Evolutionary conservation across 768 basidiomycete species (phyloP).

Genomic region (Myochromella boudieri): DNA sequence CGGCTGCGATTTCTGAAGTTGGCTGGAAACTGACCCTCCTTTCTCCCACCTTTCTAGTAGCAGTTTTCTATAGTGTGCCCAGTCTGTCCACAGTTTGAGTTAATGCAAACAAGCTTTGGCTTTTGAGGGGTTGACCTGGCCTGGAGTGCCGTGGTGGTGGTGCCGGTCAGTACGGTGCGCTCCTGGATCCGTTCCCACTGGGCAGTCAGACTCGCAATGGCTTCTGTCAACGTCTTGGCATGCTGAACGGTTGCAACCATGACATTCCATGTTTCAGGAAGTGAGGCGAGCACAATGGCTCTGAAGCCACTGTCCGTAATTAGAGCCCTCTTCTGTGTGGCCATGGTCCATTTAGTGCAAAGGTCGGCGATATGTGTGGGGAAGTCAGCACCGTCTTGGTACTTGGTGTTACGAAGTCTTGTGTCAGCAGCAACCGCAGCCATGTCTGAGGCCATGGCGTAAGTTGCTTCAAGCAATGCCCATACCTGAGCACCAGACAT

Average conservation of each 20-base stretch:
- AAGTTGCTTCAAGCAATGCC: constrained; percentile 12
- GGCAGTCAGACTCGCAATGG: background rate
- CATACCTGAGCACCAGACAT: constrained; percentile 17
- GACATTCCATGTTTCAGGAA: constrained; percentile 21
- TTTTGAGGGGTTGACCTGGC: background rate
- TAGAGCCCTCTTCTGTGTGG: constrained; percentile 17
- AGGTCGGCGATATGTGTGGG: constrained; percentile 15
- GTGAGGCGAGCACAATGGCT: constrained; percentile 16
- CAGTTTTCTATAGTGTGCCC: constrained; percentile 28
- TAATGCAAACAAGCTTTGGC: constrained; percentile 8
- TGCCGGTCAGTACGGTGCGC: background rate
- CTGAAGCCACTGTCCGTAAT: constrained; percentile 17
- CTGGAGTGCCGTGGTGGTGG: background rate
- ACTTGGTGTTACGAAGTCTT: constrained; percentile 5
- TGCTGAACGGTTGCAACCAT: constrained; percentile 5
- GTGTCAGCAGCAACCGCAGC: constrained; percentile 6
- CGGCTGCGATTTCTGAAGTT: constrained; percentile 16
- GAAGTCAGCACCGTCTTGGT: constrained; percentile 13
- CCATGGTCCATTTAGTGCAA: constrained; percentile 12
- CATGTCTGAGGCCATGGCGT: constrained; percentile 11
- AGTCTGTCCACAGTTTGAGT: constrained; percentile 22
- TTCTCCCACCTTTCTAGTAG: constrained; percentile 33
- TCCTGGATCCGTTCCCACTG: background rate
- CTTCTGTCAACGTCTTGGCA: constrained; percentile 4
- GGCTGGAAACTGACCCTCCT: constrained; percentile 33